Evolutionary conservation across 2,329 filamentous ascomycete species (phyloP).

Genomic region (Talaromyces sp.): DNA sequence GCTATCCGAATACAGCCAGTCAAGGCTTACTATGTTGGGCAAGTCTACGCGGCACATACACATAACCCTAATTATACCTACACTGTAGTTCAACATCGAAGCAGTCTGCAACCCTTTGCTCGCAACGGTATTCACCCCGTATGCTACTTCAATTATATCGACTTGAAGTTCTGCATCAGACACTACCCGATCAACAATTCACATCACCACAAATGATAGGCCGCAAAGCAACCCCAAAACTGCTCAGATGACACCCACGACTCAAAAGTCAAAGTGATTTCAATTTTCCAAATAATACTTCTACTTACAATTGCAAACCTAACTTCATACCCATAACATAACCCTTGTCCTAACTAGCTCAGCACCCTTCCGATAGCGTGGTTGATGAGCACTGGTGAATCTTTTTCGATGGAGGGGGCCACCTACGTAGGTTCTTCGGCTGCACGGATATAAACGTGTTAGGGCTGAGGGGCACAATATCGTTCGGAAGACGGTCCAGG

Average conservation of each 20-base stretch:
- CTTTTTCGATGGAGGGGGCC: not conserved
- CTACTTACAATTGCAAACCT: not conserved
- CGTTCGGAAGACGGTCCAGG: not conserved
- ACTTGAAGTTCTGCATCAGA: not conserved
- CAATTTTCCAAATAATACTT: not conserved
- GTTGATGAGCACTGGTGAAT: not conserved
- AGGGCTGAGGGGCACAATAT: not conserved
- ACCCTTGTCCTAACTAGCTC: not conserved
- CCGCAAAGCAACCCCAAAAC: not conserved
- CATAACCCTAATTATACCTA: not conserved
- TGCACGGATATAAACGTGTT: not conserved
- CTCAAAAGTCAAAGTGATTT: not conserved
- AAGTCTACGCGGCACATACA: constrained; percentile 7
- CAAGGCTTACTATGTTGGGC: constrained; percentile 3
- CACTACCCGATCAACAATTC: not conserved
- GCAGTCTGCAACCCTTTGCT: not conserved
- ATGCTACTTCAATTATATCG: not conserved
- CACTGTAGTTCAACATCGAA: not conserved
- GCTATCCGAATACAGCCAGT: not conserved
- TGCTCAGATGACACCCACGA: not conserved
- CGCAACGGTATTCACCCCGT: not conserved
- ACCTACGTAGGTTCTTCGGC: not conserved
- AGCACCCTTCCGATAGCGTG: not conserved
- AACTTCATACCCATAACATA: not conserved
- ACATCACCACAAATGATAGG: not conserved